A percentile compares a stretch with the other conserved stretches of the same genome.
phyloP scores from a whole-genome alignment of 495 filamentous ascomycete genomes.

The Aspergillus taichungensis region DNA sequence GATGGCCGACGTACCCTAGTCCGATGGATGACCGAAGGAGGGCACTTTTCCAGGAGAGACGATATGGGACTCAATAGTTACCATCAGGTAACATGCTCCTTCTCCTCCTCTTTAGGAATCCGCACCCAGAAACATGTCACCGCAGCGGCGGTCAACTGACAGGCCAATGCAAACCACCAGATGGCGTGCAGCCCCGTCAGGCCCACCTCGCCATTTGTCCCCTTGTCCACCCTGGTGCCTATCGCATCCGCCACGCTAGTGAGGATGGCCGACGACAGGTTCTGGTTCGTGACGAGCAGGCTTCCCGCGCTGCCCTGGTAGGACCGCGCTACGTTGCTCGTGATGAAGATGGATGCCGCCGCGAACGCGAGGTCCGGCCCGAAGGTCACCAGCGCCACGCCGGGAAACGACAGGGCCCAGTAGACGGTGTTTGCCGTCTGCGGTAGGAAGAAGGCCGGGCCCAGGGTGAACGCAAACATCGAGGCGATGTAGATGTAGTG shows the following conservation, averaged over 20 bases:
- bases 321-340: slow-evolving; percentile 23
- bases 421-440: slow-evolving; percentile 20
- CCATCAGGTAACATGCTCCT: slow-evolving; percentile 36
- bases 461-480: slow-evolving; percentile 25
- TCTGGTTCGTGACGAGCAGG: slow-evolving; percentile 27
- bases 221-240: slow-evolving; percentile 29
- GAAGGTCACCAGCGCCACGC: slow-evolving; percentile 23
- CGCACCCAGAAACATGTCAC: slow-evolving; percentile 34
- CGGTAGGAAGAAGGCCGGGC: slow-evolving; percentile 26
- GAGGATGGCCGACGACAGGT: slow-evolving; percentile 33
- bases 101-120: slow-evolving; percentile 42
- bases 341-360: slow-evolving; percentile 27
- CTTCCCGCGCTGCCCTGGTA: slow-evolving; percentile 29
- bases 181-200: slow-evolving; percentile 35
- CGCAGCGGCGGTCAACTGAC: slow-evolving; percentile 28
- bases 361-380: slow-evolving; percentile 27
- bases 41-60: too few relatives aligned
- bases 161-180: slow-evolving; percentile 41
- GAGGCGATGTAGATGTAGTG: slow-evolving; percentile 38
- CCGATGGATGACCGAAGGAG: too few relatives aligned
- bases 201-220: slow-evolving; percentile 27
- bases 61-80: too few relatives aligned
- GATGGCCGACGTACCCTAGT: too few relatives aligned
- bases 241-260: slow-evolving; percentile 37
- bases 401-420: slow-evolving; percentile 25